Base-by-base conservation (phyloP, 345 rosid genomes). In the Brassica rapa region DNA sequence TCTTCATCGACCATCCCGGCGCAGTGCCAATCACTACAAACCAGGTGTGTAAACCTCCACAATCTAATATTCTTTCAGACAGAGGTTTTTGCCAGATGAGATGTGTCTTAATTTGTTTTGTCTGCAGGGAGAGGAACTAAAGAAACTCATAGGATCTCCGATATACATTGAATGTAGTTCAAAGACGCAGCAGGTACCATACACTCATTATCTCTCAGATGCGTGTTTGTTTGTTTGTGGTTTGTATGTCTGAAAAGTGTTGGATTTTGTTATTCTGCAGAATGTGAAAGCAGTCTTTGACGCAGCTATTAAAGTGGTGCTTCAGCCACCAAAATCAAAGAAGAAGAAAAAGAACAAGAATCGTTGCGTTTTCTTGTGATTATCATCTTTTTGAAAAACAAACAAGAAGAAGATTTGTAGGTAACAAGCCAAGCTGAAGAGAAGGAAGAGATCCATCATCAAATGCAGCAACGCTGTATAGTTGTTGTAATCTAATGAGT, bases 111-210 rank as follows among this genome's bases (percentile, higher is more conserved):
- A 30, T 15, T 33, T 60, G 35, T 65, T 37, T 67, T 65, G 43
- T 76, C 62, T 66, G 62, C 56, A 94, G 99, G 99, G 99, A 69
- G 99, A 95, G 86, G 98, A 95, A 77, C 87, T 95, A 79, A 91
- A 81, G 90, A 95, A 90, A 83, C 87, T 85, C 85, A 93, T 95
- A 43, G 90, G 87, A 72, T 85, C 98, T 41, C 93, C 98, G 51
- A 84, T 85, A 35, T 95, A 95, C 81, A 84, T 95, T 43, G 99
- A 95, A 71, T 93, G 99, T 80, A 95, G 99, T 81, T 90, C 98
- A 55, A 95, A 95, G 83, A 87, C 99, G 5, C 99, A 91, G 78
- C 92, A 92, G 97, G 98, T 92, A 82, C 12, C 12, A 23, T 69
- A 81, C 8, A 30, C 77, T 24, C 51, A 0, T 60, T 21, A 57